These are phyloP conservation scores for Xylogone sp. DNA, from an alignment of 2,329 filamentous ascomycete genomes.

Conservation along the genomic window DNA sequence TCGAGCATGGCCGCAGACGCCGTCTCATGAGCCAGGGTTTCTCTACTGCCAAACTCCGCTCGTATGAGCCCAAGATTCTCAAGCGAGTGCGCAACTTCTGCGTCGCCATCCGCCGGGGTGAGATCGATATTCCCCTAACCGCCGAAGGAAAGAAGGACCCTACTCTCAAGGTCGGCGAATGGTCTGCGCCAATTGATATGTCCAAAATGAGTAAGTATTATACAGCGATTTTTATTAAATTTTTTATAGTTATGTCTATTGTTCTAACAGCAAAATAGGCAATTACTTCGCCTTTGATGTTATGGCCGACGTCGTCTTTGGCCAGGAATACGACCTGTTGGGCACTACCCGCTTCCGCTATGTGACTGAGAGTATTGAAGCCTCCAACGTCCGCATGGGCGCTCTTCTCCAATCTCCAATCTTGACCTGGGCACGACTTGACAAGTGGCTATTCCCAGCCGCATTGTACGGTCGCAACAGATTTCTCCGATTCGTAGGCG, in stretches of 20 bases:
- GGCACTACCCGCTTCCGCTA: constrained; percentile 9
- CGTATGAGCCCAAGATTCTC: too few species aligned
- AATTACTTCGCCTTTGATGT: constrained; percentile 21
- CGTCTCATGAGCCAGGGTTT: constrained; percentile 24
- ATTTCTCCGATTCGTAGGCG: too few species aligned
- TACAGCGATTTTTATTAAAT: too few species aligned
- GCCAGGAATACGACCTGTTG: constrained; percentile 8
- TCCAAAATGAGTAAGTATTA: neutral
- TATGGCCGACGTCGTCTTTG: constrained; percentile 19
- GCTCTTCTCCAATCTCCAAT: constrained; percentile 6
- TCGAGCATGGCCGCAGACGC: constrained; percentile 55
- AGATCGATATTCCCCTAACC: too few species aligned
- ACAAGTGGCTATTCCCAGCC: neutral
- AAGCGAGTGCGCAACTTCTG: too few species aligned
- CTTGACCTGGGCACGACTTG: neutral
- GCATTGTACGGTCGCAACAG: too few species aligned
- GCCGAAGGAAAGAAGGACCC: too few species aligned
- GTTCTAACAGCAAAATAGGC: neutral
- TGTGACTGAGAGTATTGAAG: constrained; percentile 12
- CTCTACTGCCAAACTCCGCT: constrained; percentile 11
- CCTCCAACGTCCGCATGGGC: constrained; percentile 16
- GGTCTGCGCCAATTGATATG: constrained; percentile 3
- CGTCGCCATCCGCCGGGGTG: too few species aligned
- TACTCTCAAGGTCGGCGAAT: neutral
- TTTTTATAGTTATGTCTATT: too few species aligned